Base-by-base conservation (phyloP, 2,329 filamentous ascomycete species). In the Penicillium sp. region DNA sequence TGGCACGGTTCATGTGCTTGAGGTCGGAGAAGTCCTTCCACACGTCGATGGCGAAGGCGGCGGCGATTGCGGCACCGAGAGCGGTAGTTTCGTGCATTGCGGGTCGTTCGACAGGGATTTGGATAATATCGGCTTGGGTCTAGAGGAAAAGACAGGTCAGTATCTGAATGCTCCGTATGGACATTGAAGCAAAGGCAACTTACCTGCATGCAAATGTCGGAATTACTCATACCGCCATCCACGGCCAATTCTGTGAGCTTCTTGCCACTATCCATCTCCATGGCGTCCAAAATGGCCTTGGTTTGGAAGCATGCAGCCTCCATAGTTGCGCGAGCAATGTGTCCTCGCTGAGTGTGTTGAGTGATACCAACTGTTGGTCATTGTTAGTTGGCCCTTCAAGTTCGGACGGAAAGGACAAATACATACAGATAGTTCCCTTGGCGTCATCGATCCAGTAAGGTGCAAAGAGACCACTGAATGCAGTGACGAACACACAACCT, bases 401-500 rank as follows among this genome's bases (percentile, higher is more conserved):
- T 26, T 23, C n/a, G 12, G 8, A 12, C 14, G 14, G 31, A 33
- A 26, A 44, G 3, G 7, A 23, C 18, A 9, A 23, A 47, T 12
- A 75, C 81, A 75, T 77, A 86, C 83, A 92, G 49, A 94, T 85
- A 4, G 91, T 96, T 51, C 92, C 92, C 71, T 92, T 88, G n/a
- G 90, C 90, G 73, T 95, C 90, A 70, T 95, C 90, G 59, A 96
- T 92, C 92, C 92, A 96, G 74, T 96, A 96, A 0, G 92, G 92
- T 1, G 92, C 92, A 71, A 96, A 96, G 2, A 96, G 82, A 44
- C 92, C 92, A 70, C 88, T 92, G 72, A 96, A 96, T 1, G 91
- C 92, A 6, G 92, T 96, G 52, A 96, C 92, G 67, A 96, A 87
- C 12, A 93, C 85, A 51, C 92, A 88, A 9, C 92, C 92, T 48